phyloP scores from a whole-genome alignment of 148 eudicot species.

The Spergularia marina region DNA sequence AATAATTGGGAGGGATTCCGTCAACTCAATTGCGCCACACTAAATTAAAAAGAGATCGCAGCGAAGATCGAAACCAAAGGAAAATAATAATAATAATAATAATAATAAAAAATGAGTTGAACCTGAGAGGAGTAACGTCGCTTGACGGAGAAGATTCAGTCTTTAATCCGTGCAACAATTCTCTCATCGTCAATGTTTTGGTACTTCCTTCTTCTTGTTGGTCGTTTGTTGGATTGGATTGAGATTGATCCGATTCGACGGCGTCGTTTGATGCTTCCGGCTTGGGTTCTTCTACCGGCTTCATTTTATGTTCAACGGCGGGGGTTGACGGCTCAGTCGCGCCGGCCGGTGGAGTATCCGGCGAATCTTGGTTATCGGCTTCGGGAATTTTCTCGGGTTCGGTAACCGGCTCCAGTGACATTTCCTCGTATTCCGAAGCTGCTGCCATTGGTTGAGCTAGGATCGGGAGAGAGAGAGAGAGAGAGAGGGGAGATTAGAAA shows the following conservation, averaged over 20 bases:
- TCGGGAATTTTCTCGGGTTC: neutral
- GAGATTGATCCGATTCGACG: conserved; percentile 4
- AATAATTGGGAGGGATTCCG: too few species aligned
- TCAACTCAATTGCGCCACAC: too few species aligned
- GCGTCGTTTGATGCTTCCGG: conserved; percentile 21
- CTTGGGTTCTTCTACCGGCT: too few species aligned
- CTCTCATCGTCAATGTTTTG: conserved; percentile 72
- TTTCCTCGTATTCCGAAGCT: conserved; percentile 6
- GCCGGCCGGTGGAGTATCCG: conserved; percentile 26
- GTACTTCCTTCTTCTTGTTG: conserved; percentile 38
- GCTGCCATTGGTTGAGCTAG: conserved; percentile 10
- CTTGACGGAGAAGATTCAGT: conserved; percentile 37
- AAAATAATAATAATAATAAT: too few species aligned
- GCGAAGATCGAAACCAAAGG: neutral
- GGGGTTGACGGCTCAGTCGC: neutral
- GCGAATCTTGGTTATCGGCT: neutral
- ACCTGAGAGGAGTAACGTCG: conserved; percentile 51
- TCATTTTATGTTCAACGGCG: too few species aligned
- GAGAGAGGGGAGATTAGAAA: neutral
- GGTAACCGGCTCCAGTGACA: neutral
- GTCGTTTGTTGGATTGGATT: neutral
- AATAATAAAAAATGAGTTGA: neutral
- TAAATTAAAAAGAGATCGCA: neutral
- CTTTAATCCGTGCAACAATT: conserved; percentile 65
- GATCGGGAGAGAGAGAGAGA: neutral